phyloP scores from a whole-genome alignment of 2,329 filamentous ascomycete species.

The Colletotrichum simmondsii region DNA sequence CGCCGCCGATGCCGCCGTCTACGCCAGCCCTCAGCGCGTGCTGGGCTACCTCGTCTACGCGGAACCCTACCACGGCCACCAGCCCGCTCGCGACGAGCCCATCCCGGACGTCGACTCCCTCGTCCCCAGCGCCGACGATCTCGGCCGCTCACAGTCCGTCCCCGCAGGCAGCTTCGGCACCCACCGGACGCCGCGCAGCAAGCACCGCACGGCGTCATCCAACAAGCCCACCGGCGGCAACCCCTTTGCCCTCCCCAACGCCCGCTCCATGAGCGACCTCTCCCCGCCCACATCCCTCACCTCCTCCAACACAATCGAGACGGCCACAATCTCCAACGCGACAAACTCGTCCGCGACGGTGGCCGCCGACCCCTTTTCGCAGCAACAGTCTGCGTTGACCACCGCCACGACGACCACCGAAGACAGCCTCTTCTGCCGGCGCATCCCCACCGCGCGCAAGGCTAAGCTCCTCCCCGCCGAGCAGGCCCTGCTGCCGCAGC shows the following conservation, averaged over 20 bases:
- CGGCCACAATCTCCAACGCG: constrained; percentile 56
- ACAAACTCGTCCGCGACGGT: constrained; percentile 55
- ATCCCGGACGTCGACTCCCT: constrained; percentile 63
- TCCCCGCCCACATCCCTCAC: constrained; percentile 57
- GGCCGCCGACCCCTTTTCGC: constrained; percentile 43
- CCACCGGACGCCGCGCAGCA: constrained; percentile 39
- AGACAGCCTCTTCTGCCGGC: constrained; percentile 64
- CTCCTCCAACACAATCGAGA: constrained; percentile 69
- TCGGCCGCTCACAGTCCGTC: constrained; percentile 49
- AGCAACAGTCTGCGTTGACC: constrained; percentile 26
- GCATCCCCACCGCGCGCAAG: constrained; percentile 74
- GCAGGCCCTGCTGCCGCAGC: constrained; percentile 77
- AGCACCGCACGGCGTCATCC: constrained; percentile 29
- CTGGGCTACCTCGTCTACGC: constrained; percentile 78
- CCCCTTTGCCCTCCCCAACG: constrained; percentile 49
- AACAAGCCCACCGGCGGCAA: constrained; percentile 44
- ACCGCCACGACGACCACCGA: constrained; percentile 34
- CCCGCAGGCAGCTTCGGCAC: constrained; percentile 41
- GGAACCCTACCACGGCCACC: constrained; percentile 74
- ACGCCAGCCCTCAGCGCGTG: constrained; percentile 77
- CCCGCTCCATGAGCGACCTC: constrained; percentile 45
- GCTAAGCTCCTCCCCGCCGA: constrained; percentile 74
- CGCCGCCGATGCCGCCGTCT: constrained; percentile 76
- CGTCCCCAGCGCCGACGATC: constrained; percentile 44
- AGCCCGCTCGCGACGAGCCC: constrained; percentile 72